Evolutionary conservation across 2,329 filamentous ascomycete species (phyloP).

Genomic region (Colletotrichum sublineola): DNA sequence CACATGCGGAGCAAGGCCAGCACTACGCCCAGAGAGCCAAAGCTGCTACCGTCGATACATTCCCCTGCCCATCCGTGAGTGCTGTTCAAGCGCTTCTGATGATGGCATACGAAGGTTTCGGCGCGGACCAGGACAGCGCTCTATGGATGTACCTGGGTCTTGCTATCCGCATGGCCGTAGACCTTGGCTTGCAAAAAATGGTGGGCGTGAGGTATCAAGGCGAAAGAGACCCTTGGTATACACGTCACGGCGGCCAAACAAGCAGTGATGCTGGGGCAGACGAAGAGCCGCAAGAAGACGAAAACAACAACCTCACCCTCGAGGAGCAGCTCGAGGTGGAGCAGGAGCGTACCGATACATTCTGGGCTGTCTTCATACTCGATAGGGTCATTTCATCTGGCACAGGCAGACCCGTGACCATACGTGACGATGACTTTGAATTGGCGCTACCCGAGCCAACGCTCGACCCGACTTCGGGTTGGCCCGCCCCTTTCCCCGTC

Average conservation of each 20-base stretch:
- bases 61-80: slow-evolving; percentile 84
- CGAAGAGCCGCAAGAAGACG: slow-evolving; percentile 56
- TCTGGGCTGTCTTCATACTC: slow-evolving; percentile 91
- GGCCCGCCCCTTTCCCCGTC: slow-evolving; percentile 83
- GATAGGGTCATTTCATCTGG: slow-evolving; percentile 90
- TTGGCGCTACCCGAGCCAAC: slow-evolving; percentile 73
- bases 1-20: slow-evolving; percentile 78
- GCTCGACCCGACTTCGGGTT: slow-evolving; percentile 70
- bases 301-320: slow-evolving; percentile 56
- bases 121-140: slow-evolving; percentile 88
- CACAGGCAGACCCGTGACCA: slow-evolving; percentile 85
- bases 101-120: slow-evolving; percentile 90
- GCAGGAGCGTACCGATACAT: slow-evolving; percentile 86
- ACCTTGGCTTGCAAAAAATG: slow-evolving; percentile 84
- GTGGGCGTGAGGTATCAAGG: slow-evolving; percentile 77
- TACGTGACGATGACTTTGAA: slow-evolving; percentile 88
- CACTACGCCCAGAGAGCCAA: slow-evolving; percentile 87
- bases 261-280: slow-evolving; percentile 46
- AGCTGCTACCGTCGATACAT: slow-evolving; percentile 84
- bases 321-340: slow-evolving; percentile 76
- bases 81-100: slow-evolving; percentile 87
- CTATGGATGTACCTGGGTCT: slow-evolving; percentile 95
- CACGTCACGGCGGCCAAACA: slow-evolving; percentile 58
- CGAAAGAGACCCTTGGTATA: slow-evolving; percentile 65
- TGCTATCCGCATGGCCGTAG: slow-evolving; percentile 85